Conservation (phyloP, 371 early-diverging fungal species). For the Lichtheimia ramosa region DNA sequence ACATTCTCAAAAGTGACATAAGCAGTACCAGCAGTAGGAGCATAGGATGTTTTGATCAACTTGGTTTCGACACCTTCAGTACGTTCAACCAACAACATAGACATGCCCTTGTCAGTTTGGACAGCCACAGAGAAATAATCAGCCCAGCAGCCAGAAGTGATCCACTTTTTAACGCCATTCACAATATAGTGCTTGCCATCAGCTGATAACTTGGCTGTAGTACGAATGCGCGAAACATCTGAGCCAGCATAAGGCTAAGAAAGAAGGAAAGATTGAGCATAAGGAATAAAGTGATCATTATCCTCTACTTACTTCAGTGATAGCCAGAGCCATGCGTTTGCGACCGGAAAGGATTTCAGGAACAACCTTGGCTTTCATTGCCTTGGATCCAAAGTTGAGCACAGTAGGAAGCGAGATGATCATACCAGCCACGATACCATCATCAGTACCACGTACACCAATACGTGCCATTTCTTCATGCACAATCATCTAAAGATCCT, state of each 20-base stretch:
- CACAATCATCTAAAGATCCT: conserved; percentile 48
- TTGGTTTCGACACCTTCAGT: conserved; percentile 56
- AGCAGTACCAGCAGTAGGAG: conserved; percentile 56
- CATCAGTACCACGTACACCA: conserved; percentile 25
- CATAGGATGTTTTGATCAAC: conserved; percentile 63
- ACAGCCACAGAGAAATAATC: conserved; percentile 75
- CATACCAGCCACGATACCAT: conserved; percentile 41
- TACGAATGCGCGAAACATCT: conserved; percentile 76
- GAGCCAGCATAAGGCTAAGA: conserved; percentile 75
- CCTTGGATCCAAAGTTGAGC: conserved; percentile 26
- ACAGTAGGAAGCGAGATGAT: conserved; percentile 58
- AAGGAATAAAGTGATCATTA: too few species aligned
- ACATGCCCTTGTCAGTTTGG: conserved; percentile 62
- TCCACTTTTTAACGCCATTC: conserved; percentile 83
- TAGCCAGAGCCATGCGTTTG: conserved; percentile 75
- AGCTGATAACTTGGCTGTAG: conserved; percentile 65
- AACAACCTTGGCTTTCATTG: conserved; percentile 45
- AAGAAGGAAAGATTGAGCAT: too few species aligned
- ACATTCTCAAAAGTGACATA: conserved; percentile 58
- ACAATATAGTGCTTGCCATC: conserved; percentile 70
- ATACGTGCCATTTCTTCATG: conserved; percentile 73
- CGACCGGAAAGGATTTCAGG: conserved; percentile 66
- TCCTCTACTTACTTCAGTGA: too few species aligned
- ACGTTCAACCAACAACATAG: conserved; percentile 63
- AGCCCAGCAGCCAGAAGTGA: conserved; percentile 50